Evolutionary conservation across 352 stramenopile species (phyloP), one percentile per base, ranked within the genome.

Genomic region (Blastocystis sp.): DNA sequence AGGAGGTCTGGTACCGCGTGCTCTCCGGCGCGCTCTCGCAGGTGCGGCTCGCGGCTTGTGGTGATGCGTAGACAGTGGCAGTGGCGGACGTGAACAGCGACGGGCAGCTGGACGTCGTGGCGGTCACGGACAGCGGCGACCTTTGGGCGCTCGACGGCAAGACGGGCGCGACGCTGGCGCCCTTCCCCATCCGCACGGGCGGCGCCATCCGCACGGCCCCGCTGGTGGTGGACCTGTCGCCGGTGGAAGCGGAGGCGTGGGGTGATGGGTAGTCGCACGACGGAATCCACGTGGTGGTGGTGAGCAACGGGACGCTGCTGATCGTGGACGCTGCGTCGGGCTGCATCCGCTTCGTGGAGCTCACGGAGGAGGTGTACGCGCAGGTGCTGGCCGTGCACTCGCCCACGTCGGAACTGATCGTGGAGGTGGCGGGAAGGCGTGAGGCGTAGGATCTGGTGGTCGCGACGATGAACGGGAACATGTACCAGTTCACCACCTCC

Each of bases 391-490:
- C 74, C 0, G 45, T 69, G 74, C 34, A 68, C 38, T 17, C 38
- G 1, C 54, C 38, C 40, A 38, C 65, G 24, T 34, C 17, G 21
- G 59, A 52, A 11, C 17, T 84, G 14, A 62, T 84, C 19, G 61
- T 74, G 45, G 24, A 1, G 7, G 21, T 48, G 17, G 19, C 3
- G 45, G 21, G 17, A 14, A 14, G 40, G 28, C 10, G 9, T 74
- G 28, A 43, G 64, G 40, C 3, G 64, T 45, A 74, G 64, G 64
- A 40, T 38, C 38, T 84, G 59, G 34, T 84, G 11, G 57, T 84
- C 10, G 34, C 54, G 17, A 84, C 74, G 60, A 84, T 84, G 74
- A 84, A 84, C 48, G 74, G 74, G 66, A 84, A 84, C 61, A 14
- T 84, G 59, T 45, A 69, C 19, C 74, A 84, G 38, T 84, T 84